These are phyloP conservation scores for Iris pallida DNA, from an alignment of 116 monocot genomes.

Conservation along the genomic window DNA sequence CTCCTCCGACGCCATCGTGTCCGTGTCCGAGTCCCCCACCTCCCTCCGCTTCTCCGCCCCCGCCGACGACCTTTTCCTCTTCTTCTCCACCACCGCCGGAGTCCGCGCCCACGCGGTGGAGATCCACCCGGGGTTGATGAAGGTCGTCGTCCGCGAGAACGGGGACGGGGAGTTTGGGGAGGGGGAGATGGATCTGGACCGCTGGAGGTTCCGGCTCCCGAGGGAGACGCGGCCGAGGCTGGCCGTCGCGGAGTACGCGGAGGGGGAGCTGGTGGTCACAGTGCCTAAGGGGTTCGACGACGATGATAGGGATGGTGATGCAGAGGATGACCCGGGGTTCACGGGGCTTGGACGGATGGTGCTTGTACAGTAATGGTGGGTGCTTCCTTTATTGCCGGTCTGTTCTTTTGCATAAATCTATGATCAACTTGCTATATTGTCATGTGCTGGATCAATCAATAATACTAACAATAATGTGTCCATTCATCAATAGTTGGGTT, in stretches of 20 bases:
- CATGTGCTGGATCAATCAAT: too few relatives aligned
- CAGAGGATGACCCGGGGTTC: conserved; percentile 9
- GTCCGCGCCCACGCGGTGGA: conserved; percentile 62
- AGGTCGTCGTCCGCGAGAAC: conserved; percentile 52
- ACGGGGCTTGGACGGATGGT: conserved; percentile 30
- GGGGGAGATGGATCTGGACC: conserved; percentile 61
- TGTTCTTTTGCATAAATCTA: too few relatives aligned
- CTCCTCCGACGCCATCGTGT: conserved; percentile 68
- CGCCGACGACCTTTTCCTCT: conserved; percentile 30
- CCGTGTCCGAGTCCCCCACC: conserved; percentile 44
- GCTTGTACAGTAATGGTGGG: conserved; percentile 40
- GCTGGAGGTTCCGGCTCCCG: conserved; percentile 83
- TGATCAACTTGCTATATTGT: too few relatives aligned
- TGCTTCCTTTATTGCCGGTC: too few relatives aligned
- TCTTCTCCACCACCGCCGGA: conserved; percentile 36
- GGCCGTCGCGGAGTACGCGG: conserved; percentile 43
- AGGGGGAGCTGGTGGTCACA: conserved; percentile 61
- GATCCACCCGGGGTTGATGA: conserved; percentile 78
- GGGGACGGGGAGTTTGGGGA: background rate
- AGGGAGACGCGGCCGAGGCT: conserved; percentile 49
- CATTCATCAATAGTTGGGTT: too few relatives aligned
- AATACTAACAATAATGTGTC: too few relatives aligned
- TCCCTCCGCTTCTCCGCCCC: conserved; percentile 51
- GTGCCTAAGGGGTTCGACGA: conserved; percentile 52
- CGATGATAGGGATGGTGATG: conserved; percentile 10